A percentile compares a stretch with the other conserved stretches of the same genome.
Evolutionary conservation across 2,329 filamentous ascomycete genomes (phyloP).

Genomic region (Tothia fuscella): DNA sequence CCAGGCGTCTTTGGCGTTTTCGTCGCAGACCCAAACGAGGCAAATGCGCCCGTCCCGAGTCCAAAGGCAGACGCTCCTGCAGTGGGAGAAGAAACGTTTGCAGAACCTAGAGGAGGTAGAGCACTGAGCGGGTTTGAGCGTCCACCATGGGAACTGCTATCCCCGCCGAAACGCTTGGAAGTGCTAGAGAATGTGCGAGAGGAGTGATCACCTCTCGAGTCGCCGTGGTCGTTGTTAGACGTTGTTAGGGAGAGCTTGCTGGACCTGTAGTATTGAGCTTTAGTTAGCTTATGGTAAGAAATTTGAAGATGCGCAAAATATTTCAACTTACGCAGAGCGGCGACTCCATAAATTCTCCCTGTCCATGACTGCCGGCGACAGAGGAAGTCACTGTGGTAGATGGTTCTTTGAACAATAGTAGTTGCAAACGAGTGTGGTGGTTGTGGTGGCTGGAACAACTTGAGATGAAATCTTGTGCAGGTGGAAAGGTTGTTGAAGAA

Average conservation of each 20-base stretch:
- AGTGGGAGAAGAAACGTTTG: slow-evolving; percentile 59
- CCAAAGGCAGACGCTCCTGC: slow-evolving; percentile 77
- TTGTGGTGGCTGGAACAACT: too few species aligned
- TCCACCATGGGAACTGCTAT: slow-evolving; percentile 61
- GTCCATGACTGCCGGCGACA: slow-evolving; percentile 23
- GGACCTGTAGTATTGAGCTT: slow-evolving; percentile 40
- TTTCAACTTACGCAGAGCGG: slow-evolving; percentile 52
- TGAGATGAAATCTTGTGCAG: too few species aligned
- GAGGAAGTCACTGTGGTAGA: too few species aligned
- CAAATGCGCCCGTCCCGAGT: slow-evolving; percentile 88
- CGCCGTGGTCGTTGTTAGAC: slow-evolving; percentile 43
- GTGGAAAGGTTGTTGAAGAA: too few species aligned
- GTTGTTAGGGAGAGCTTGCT: slow-evolving; percentile 88
- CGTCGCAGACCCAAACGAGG: slow-evolving; percentile 70
- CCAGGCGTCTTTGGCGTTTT: slow-evolving; percentile 83
- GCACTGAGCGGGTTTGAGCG: slow-evolving; percentile 67
- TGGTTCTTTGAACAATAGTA: too few species aligned
- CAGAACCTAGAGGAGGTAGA: slow-evolving; percentile 57
- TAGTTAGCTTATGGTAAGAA: slow-evolving; percentile 7
- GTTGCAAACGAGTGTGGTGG: too few species aligned
- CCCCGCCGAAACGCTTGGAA: slow-evolving; percentile 59
- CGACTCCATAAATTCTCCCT: slow-evolving; percentile 56
- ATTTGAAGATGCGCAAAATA: slow-evolving; percentile 15
- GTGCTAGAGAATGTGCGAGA: slow-evolving; percentile 53
- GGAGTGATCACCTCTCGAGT: slow-evolving; percentile 42